Evolutionary conservation across 768 basidiomycete species (phyloP), one percentile per base, ranked within the genome.

Genomic region (Lactifluus rugatus): DNA sequence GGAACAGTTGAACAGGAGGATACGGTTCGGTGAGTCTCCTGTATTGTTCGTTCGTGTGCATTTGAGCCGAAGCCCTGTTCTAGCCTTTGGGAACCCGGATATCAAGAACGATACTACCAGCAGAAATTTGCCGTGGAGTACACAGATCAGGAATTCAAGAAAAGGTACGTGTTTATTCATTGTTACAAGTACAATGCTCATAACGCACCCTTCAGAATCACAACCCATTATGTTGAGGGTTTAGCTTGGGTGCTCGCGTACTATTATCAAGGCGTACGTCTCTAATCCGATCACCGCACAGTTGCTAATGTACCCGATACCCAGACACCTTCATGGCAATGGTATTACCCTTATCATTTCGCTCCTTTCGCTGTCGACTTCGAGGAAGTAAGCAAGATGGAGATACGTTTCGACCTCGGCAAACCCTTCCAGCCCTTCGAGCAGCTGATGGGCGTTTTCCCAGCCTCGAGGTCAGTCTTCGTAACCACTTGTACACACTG

Each of bases 271-370:
- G 96, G 96, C 66, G 93, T 96, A 71, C 61, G 83, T 36, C 53
- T 19, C 50, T 41, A 23, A 10, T 25, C 14, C 28, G 51, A 46
- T 44, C 49, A 41, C 8, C 5, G 28, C 19, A 44, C 5, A 53
- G 21, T 58, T 16, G 14, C 31, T 62, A 41, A 25, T 61, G 68
- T 34, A 67, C 66, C 49, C 61, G 19, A 61, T 51, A n/a, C 51
- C 52, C 46, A 69, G 91, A 83, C 89, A 8, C 89, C 90, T 3
- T 96, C 94, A 2, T 98, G 95, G 95, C 84, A 93, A 67, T 99
- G 96, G 96, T 99, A 87, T 73, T 98, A 97, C 70, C 96, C 96
- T 1, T 94, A 88, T 67, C 96, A 99, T 71, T 99, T 96, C 70
- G 92, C 96, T 13, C 96, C 96, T 0, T 99, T 99, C 70, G 96